A percentile compares a stretch with the other conserved stretches of the same genome.
Evolutionary conservation across 2,329 filamentous ascomycete species (phyloP).

Genomic region (Colletotrichum sp.): DNA sequence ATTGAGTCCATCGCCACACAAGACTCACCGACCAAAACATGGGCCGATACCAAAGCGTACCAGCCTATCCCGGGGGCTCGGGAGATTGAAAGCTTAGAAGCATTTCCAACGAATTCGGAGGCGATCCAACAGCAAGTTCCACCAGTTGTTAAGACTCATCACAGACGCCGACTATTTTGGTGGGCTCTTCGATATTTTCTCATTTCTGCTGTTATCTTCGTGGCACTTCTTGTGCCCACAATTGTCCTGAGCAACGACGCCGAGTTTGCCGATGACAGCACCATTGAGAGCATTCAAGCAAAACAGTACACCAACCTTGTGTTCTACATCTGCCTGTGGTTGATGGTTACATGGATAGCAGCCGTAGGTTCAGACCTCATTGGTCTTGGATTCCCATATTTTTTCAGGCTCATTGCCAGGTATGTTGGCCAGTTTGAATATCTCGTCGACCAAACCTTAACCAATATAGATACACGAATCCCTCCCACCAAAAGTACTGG

Average conservation of each 20-base stretch:
- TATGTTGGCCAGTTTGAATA: not conserved
- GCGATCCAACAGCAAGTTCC: not conserved
- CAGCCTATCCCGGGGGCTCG: not conserved
- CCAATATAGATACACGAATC: slow-evolving; percentile 29
- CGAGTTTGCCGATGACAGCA: slow-evolving; percentile 3
- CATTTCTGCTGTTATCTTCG: slow-evolving; percentile 21
- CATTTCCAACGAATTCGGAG: not conserved
- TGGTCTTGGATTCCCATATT: slow-evolving; percentile 26
- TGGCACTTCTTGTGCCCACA: slow-evolving; percentile 24
- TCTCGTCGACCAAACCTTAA: not conserved
- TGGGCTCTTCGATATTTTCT: slow-evolving; percentile 24
- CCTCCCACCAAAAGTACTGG: slow-evolving; percentile 32
- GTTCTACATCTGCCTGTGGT: slow-evolving; percentile 28
- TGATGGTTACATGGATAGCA: slow-evolving; percentile 25
- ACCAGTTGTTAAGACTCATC: not conserved
- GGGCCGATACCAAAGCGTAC: not conserved
- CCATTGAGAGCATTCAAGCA: slow-evolving; percentile 5
- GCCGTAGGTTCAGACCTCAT: slow-evolving; percentile 23
- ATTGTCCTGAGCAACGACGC: slow-evolving; percentile 22
- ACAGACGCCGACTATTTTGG: slow-evolving; percentile 4
- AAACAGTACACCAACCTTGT: slow-evolving; percentile 22
- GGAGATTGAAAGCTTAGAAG: not conserved
- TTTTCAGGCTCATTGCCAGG: slow-evolving; percentile 30
- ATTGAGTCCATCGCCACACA: not conserved
- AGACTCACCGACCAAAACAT: not conserved